Evolutionary conservation across 164 flowering plant genomes (phyloP).

Genomic region (Warburgia ugandensis): DNA sequence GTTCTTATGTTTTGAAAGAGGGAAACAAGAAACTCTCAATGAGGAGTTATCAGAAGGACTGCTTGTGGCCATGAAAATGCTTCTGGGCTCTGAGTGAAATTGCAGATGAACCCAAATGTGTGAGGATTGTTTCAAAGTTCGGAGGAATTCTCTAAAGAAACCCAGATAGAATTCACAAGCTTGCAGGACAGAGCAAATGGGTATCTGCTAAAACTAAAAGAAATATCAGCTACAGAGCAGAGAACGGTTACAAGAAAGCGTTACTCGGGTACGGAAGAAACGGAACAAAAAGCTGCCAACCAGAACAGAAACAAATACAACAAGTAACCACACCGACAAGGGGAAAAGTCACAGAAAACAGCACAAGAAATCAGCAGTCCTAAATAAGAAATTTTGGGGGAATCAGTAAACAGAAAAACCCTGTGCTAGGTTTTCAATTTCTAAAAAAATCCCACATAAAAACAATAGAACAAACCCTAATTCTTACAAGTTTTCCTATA

Average conservation of each 20-base stretch:
- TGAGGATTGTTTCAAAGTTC: too few species aligned
- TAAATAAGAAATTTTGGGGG: too few species aligned
- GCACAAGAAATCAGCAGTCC: too few species aligned
- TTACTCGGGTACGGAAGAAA: background rate
- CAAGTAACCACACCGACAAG: too few species aligned
- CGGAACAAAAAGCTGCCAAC: background rate
- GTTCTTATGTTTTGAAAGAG: constrained; percentile 1
- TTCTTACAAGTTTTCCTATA: too few species aligned
- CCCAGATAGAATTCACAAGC: too few species aligned
- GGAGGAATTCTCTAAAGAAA: too few species aligned
- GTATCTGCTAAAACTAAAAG: background rate
- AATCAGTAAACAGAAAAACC: too few species aligned
- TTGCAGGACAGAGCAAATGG: background rate
- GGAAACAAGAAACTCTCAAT: background rate
- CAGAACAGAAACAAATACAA: constrained; percentile 4
- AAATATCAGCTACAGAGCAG: background rate
- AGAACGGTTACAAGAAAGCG: background rate
- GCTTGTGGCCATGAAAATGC: background rate
- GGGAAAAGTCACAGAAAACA: too few species aligned
- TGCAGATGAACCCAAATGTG: background rate
- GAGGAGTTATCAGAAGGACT: background rate
- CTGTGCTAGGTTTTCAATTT: too few species aligned
- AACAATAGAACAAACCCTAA: too few species aligned
- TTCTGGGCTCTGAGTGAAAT: background rate
- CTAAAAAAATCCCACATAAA: too few species aligned